Evolutionary conservation across 2,329 filamentous ascomycete species (phyloP).

Genomic region (Blumeria hordei): DNA sequence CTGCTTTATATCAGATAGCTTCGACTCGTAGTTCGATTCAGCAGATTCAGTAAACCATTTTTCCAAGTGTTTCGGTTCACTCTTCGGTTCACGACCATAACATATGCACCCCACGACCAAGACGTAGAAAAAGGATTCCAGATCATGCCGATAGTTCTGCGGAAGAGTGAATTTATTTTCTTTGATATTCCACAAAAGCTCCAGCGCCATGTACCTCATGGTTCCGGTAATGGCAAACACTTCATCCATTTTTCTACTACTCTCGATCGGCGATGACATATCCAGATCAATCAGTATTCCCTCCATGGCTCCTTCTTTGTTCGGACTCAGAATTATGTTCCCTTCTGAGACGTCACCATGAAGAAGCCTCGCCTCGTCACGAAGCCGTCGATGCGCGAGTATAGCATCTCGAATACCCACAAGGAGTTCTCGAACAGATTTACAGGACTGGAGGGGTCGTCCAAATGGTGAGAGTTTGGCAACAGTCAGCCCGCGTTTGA

Average conservation of each 20-base stretch:
- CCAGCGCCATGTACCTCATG: slow-evolving; percentile 3
- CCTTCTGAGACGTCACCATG: slow-evolving; percentile 17
- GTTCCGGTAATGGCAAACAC: slow-evolving; percentile 2
- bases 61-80: no score
- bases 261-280: slow-evolving; percentile 1
- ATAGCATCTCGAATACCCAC: slow-evolving; percentile 10
- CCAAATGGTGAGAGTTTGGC: slow-evolving; percentile 10
- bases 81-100: no score
- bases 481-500: no score
- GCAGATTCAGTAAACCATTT: no score
- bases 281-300: no score
- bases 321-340: slow-evolving; percentile 17
- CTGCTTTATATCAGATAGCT: no score
- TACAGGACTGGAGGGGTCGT: slow-evolving; percentile 12
- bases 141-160: no score
- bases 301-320: slow-evolving; percentile 3
- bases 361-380: slow-evolving; percentile 15
- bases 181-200: slow-evolving; percentile 1
- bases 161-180: no score
- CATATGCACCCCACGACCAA: no score
- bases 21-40: no score
- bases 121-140: no score
- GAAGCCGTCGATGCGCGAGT: slow-evolving; percentile 16
- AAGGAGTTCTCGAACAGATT: slow-evolving; percentile 15
- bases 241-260: no score